phyloP scores from a whole-genome alignment of 106 monocot genomes.

The Apostasia shenzhenica region DNA sequence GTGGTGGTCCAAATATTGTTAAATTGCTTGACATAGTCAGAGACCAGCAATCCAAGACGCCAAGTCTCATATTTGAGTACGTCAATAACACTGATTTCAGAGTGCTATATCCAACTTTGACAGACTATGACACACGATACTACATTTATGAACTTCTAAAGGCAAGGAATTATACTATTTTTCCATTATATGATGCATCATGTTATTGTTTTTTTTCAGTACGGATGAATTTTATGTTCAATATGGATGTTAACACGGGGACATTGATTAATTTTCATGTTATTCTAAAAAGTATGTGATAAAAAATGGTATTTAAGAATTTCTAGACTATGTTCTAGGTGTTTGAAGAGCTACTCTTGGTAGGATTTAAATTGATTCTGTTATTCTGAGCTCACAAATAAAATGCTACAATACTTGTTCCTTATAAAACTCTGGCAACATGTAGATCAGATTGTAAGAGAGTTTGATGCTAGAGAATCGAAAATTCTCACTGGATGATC shows the following conservation, averaged over 20 bases:
- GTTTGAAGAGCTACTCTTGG: neutral
- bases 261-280: neutral
- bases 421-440: too few species aligned
- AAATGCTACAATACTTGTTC: too few species aligned
- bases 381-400: too few species aligned
- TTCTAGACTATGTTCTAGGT: neutral
- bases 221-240: too few species aligned
- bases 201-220: neutral
- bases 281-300: neutral
- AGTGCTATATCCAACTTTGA: constrained; percentile 84
- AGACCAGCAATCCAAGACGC: constrained; percentile 92
- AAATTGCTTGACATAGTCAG: constrained; percentile 89
- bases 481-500: too few species aligned
- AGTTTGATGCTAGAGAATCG: too few species aligned
- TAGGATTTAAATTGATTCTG: neutral
- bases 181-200: neutral
- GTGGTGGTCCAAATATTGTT: constrained; percentile 84
- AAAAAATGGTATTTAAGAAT: neutral
- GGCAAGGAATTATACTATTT: constrained; percentile 28
- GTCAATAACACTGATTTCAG: constrained; percentile 92
- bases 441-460: too few species aligned
- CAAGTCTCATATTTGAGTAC: constrained; percentile 87
- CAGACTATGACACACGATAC: constrained; percentile 75
- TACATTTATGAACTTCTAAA: constrained; percentile 90
- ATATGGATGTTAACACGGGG: neutral